Evolutionary conservation across 345 rosid genomes (phyloP).

Genomic region (Erucastrum elatum): DNA sequence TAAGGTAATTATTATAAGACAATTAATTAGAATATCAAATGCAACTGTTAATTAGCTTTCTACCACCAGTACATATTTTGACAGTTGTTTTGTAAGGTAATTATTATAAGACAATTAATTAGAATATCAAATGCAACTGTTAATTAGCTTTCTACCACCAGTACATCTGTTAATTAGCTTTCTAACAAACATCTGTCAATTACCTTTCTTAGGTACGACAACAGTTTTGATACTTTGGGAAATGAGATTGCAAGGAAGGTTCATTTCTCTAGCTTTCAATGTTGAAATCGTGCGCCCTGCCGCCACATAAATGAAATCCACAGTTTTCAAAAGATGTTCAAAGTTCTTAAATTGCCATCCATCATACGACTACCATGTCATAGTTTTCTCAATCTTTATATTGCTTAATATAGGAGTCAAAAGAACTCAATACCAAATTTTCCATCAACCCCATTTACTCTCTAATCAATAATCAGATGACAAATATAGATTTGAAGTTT

Average conservation of each 20-base stretch:
- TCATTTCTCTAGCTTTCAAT: not conserved
- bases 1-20: not conserved
- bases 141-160: not conserved
- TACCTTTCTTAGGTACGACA: not conserved
- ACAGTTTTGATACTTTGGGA: not conserved
- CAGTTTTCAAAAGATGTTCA: conserved; percentile 21
- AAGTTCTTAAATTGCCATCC: conserved; percentile 1
- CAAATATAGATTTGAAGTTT: not conserved
- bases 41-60: not conserved
- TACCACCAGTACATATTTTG: not conserved
- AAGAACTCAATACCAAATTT: not conserved
- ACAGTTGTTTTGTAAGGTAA: no score
- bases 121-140: not conserved
- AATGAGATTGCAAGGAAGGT: conserved; percentile 13
- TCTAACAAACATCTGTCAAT: not conserved
- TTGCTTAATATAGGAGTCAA: not conserved
- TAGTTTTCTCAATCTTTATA: not conserved
- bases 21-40: not conserved
- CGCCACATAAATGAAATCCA: conserved; percentile 34
- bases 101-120: not conserved
- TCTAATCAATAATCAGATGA: not conserved
- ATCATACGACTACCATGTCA: not conserved
- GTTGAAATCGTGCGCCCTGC: conserved; percentile 11
- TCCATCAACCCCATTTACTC: not conserved
- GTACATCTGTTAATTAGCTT: not conserved